Percentiles rank a stretch among this genome's conserved stretches.
These are phyloP conservation scores for Strobilomyces dryophilus DNA, from an alignment of 768 basidiomycete genomes.

Conservation along the genomic window DNA sequence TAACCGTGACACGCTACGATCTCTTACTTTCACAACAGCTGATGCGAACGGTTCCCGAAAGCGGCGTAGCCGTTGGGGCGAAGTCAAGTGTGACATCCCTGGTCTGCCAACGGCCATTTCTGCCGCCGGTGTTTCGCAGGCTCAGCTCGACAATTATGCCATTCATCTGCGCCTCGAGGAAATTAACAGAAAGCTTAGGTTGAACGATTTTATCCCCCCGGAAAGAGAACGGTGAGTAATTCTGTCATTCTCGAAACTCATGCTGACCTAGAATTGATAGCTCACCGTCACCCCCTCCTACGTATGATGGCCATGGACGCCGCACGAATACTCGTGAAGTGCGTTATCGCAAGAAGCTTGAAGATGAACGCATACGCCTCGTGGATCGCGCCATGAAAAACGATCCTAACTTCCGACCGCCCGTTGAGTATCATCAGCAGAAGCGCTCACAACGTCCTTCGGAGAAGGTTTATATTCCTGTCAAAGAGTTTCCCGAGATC, in stretches of 20 bases:
- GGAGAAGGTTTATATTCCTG: slow-evolving; percentile 99
- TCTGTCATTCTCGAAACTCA: neutral
- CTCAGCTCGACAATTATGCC: slow-evolving; percentile 96
- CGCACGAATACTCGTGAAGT: slow-evolving; percentile 98
- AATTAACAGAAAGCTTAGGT: slow-evolving; percentile 89
- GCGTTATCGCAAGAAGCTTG: slow-evolving; percentile 93
- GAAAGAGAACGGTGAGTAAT: slow-evolving; percentile 76
- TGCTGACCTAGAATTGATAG: slow-evolving; percentile 38
- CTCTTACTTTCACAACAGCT: slow-evolving; percentile 49
- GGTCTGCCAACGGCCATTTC: slow-evolving; percentile 93
- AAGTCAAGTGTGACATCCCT: slow-evolving; percentile 85
- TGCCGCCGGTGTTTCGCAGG: slow-evolving; percentile 89
- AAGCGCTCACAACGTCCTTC: slow-evolving; percentile 91
- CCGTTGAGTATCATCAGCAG: slow-evolving; percentile 93
- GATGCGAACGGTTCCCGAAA: slow-evolving; percentile 87
- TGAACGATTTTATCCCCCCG: slow-evolving; percentile 94
- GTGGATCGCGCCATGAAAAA: slow-evolving; percentile 97
- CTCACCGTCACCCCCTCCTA: slow-evolving; percentile 94
- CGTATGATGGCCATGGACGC: slow-evolving; percentile 96
- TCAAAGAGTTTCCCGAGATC: slow-evolving; percentile 99
- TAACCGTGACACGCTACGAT: slow-evolving; percentile 49
- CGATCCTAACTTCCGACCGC: slow-evolving; percentile 96
- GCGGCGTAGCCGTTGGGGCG: slow-evolving; percentile 97
- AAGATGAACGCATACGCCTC: slow-evolving; percentile 87
- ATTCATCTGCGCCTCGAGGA: slow-evolving; percentile 95